A percentile compares a stretch with the other conserved stretches of the same genome.
Conservation (phyloP, 257 asterid species). For the Solanum chmielewskii region DNA sequence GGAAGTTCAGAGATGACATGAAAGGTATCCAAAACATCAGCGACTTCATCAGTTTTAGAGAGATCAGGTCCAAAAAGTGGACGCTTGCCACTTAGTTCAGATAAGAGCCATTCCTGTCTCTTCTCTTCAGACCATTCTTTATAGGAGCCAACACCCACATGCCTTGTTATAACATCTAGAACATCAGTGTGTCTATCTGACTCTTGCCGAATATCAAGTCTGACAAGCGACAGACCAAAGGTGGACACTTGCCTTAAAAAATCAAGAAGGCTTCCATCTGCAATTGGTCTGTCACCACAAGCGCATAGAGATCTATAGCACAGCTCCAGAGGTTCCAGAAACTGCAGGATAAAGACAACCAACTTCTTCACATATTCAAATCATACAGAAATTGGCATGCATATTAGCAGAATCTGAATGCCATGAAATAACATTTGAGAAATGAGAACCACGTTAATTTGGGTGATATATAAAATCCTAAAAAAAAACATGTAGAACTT, state of each 20-base stretch:
- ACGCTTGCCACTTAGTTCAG: conserved; percentile 78
- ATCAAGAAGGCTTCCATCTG: conserved; percentile 96
- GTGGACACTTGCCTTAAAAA: conserved; percentile 91
- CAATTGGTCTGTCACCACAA: conserved; percentile 77
- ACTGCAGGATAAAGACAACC: conserved; percentile 26
- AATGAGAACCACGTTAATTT: not conserved
- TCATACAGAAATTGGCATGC: not conserved
- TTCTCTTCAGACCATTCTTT: conserved; percentile 78
- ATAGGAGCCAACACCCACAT: conserved; percentile 85
- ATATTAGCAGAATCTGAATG: not conserved
- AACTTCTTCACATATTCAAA: not conserved
- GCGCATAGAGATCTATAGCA: conserved; percentile 85
- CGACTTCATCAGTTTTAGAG: conserved; percentile 78
- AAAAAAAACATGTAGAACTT: not conserved
- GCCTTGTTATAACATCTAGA: conserved; percentile 70
- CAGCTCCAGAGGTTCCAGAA: conserved; percentile 91
- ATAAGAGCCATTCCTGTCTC: conserved; percentile 86
- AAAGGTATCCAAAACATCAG: conserved; percentile 76
- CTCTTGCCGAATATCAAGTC: conserved; percentile 93
- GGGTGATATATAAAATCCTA: not conserved
- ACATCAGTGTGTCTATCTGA: conserved; percentile 92
- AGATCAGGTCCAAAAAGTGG: conserved; percentile 89
- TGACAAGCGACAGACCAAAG: conserved; percentile 79
- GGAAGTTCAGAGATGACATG: conserved; percentile 79
- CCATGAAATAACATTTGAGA: not conserved